phyloP scores from a whole-genome alignment of 306 rosid species.

The Acacia confusa region DNA sequence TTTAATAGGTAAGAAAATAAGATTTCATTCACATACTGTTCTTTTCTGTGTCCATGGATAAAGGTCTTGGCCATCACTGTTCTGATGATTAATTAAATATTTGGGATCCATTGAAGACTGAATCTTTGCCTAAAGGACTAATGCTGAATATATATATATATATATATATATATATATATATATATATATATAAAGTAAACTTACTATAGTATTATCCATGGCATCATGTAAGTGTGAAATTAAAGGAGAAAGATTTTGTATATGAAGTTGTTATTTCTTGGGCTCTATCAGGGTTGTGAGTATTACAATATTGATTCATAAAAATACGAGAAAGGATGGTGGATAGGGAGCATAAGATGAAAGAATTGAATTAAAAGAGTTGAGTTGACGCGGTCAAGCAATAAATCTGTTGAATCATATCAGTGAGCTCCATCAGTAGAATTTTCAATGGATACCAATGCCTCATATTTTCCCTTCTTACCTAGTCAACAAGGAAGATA shows the following conservation, averaged over 20 bases:
- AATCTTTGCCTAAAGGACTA: not conserved
- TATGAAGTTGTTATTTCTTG: no score
- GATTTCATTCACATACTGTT: not conserved
- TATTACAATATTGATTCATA: no score
- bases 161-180: no score
- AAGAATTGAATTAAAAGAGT: not conserved
- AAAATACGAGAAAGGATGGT: no score
- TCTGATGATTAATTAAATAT: not conserved
- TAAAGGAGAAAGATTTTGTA: not conserved
- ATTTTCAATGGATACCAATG: no score
- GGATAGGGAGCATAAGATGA: no score
- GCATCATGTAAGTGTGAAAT: not conserved
- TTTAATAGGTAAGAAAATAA: not conserved
- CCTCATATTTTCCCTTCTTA: no score
- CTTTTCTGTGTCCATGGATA: not conserved
- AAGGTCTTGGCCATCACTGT: not conserved
- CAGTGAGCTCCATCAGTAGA: not conserved
- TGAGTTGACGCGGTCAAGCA: not conserved
- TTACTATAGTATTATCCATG: no score
- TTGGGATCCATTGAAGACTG: not conserved
- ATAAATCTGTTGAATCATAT: not conserved
- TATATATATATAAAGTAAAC: not conserved
- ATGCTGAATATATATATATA: not conserved
- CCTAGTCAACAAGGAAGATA: no score
- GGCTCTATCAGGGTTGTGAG: no score